A percentile compares a stretch with the other conserved stretches of the same genome.
phyloP scores from a whole-genome alignment of 305 asterid genomes.

The Fraxinus dipetala region DNA sequence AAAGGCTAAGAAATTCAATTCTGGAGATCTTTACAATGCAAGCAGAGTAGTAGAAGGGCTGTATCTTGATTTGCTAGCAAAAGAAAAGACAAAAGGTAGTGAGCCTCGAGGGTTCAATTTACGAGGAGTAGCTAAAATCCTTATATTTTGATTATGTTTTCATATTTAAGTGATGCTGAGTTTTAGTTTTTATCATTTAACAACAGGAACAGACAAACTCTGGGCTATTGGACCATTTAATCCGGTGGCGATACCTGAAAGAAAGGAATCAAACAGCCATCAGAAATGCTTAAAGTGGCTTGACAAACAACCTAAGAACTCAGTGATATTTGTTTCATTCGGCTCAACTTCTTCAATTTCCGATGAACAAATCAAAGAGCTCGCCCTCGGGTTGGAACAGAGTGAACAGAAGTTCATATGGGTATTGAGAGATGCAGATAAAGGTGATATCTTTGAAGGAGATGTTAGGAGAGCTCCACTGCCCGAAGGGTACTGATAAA shows the following conservation, averaged over 20 bases:
- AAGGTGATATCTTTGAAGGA: conserved; percentile 22
- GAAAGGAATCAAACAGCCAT: background rate
- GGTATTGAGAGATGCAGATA: conserved; percentile 43
- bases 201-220: background rate
- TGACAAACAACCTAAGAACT: conserved; percentile 8
- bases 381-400: conserved; percentile 29
- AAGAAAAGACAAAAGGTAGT: background rate
- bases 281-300: conserved; percentile 21
- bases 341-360: conserved; percentile 34
- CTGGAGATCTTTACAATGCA: conserved; percentile 28
- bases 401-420: conserved; percentile 35
- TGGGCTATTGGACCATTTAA: conserved; percentile 38
- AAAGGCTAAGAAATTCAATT: background rate
- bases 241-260: background rate
- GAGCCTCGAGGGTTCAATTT: background rate
- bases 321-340: conserved; percentile 28
- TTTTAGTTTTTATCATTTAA: background rate
- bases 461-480: background rate
- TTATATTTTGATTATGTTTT: background rate
- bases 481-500: conserved; percentile 27
- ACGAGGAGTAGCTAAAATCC: background rate
- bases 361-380: conserved; percentile 28
- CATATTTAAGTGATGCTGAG: background rate
- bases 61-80: conserved; percentile 24
- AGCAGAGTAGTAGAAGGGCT: conserved; percentile 23